Evolutionary conservation across 495 filamentous ascomycete genomes (phyloP).

Genomic region (Haplographium delicatum): DNA sequence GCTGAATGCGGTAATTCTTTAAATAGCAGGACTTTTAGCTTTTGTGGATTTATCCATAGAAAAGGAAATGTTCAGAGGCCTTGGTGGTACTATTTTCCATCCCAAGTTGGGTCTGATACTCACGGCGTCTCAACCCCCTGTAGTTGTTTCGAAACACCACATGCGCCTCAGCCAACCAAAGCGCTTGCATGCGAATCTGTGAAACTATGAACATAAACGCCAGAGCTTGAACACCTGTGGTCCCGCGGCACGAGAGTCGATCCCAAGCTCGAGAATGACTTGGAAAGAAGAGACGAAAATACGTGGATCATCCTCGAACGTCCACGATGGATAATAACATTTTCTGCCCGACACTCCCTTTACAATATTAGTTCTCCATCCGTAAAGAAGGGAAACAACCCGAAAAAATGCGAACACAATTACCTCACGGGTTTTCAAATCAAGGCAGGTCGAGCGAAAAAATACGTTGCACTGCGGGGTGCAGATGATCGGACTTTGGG

Average conservation of each 20-base stretch:
- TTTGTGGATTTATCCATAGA: too few relatives aligned
- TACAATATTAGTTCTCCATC: too few relatives aligned
- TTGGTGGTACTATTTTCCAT: background rate
- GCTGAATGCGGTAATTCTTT: too few relatives aligned
- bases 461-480: constrained; percentile 6
- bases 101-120: constrained; percentile 5
- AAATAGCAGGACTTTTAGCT: too few relatives aligned
- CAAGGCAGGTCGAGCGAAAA: background rate
- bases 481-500: constrained; percentile 1
- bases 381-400: too few relatives aligned
- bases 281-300: background rate
- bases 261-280: background rate
- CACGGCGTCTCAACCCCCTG: constrained; percentile 3
- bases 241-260: background rate
- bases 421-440: background rate
- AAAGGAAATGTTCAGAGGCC: too few relatives aligned
- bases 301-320: background rate
- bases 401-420: background rate
- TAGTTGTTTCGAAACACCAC: constrained; percentile 11
- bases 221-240: background rate
- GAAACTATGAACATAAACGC: constrained; percentile 7
- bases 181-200: background rate
- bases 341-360: background rate
- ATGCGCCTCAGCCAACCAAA: background rate
- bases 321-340: background rate